Conservation (phyloP, 2,329 filamentous ascomycete genomes). For the Claviceps sp. region DNA sequence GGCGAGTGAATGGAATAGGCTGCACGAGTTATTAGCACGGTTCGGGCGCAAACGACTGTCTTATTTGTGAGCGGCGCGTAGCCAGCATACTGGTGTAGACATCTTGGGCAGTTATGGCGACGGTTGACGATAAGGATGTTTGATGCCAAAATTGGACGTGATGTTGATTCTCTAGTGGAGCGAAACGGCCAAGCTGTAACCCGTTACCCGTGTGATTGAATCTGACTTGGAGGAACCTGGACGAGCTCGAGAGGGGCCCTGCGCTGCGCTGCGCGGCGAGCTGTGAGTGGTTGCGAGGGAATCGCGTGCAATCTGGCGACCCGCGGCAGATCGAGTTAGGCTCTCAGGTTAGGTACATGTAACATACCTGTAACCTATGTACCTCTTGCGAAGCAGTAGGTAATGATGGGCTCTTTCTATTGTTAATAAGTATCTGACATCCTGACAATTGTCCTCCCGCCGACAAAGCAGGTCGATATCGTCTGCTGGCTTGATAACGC, state of each 20-base stretch:
- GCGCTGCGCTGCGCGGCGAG: neutral
- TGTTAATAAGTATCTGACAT: too few relatives aligned
- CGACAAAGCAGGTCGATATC: too few relatives aligned
- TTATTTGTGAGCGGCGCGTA: neutral
- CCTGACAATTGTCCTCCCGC: too few relatives aligned
- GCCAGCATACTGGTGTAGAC: constrained; percentile 23
- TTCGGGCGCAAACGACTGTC: neutral
- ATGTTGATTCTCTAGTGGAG: neutral
- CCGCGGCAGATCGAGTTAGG: too few relatives aligned
- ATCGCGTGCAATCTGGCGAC: neutral
- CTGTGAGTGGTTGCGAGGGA: neutral
- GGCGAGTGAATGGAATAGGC: constrained; percentile 63
- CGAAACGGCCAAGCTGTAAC: neutral
- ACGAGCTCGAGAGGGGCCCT: neutral
- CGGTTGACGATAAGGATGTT: constrained; percentile 2
- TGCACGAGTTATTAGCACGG: constrained; percentile 19
- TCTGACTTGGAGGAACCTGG: neutral
- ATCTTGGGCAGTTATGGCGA: constrained; percentile 15
- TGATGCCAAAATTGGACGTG: neutral
- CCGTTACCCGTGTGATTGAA: too few relatives aligned
- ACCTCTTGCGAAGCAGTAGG: too few relatives aligned
- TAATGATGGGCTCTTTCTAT: too few relatives aligned
- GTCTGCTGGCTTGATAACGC: too few relatives aligned
- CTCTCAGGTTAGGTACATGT: too few relatives aligned
- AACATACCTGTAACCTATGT: too few relatives aligned